Evolutionary conservation across 176 grass and related monocot genomes (phyloP).

Genomic region (Oryza longistaminata): DNA sequence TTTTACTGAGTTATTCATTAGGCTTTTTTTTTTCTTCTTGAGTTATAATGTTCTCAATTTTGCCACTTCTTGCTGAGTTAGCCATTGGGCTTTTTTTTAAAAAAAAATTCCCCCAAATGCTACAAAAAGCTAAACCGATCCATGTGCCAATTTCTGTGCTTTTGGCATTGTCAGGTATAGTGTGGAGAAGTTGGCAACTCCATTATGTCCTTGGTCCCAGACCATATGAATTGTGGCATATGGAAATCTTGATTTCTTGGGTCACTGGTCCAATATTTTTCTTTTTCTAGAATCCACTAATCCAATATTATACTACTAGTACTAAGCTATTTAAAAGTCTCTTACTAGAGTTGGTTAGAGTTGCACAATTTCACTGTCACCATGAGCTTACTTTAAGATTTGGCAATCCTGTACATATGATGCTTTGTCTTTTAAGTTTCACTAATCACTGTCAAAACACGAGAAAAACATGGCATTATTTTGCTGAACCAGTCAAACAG

Average conservation of each 20-base stretch:
- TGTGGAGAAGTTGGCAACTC: neutral
- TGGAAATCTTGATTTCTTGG: neutral
- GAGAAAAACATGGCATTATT: neutral
- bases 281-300: neutral
- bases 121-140: neutral
- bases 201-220: neutral
- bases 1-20: neutral
- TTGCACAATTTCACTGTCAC: neutral
- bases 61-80: neutral
- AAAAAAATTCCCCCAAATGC: neutral
- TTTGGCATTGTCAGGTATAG: neutral
- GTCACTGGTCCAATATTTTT: neutral
- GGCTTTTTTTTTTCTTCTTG: neutral
- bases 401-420: neutral
- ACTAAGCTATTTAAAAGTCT: neutral
- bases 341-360: neutral
- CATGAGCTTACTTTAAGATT: neutral
- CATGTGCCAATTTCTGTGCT: neutral
- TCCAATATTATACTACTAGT: neutral
- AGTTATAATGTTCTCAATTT: neutral
- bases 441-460: neutral
- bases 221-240: slow-evolving; percentile 15
- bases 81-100: neutral
- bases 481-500: neutral
- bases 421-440: neutral